A percentile compares a stretch with the other conserved stretches of the same genome.
Conservation (phyloP, 2,329 filamentous ascomycete genomes). For the Clarireedia monteithiana region DNA sequence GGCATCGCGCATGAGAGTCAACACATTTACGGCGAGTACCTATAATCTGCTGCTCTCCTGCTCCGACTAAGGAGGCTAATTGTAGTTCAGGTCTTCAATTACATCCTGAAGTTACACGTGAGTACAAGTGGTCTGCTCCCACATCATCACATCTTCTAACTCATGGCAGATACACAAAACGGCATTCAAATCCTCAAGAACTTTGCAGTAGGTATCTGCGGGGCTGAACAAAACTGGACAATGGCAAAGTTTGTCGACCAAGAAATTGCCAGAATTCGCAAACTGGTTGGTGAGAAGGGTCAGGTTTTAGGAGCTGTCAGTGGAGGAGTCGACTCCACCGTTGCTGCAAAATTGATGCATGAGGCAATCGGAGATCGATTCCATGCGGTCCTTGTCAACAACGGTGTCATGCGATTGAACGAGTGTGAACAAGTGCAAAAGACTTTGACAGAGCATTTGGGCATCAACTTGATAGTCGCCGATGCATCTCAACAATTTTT, state of each 20-base stretch:
- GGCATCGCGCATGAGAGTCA: constrained; percentile 66
- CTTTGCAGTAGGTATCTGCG: constrained; percentile 78
- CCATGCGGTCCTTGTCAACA: constrained; percentile 79
- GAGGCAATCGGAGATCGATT: constrained; percentile 78
- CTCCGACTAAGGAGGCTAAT: neutral
- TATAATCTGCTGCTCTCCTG: neutral
- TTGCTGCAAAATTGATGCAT: constrained; percentile 59
- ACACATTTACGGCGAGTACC: constrained; percentile 55
- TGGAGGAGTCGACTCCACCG: constrained; percentile 11
- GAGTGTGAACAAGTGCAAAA: constrained; percentile 78
- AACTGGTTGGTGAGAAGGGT: constrained; percentile 70
- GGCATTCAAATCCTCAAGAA: constrained; percentile 70
- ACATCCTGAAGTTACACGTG: constrained; percentile 48
- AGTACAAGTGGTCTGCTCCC: neutral
- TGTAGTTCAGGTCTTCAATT: constrained; percentile 9
- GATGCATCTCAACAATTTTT: constrained; percentile 75
- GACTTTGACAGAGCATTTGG: constrained; percentile 68
- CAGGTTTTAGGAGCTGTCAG: constrained; percentile 75
- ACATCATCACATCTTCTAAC: neutral
- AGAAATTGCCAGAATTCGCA: constrained; percentile 73
- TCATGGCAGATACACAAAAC: constrained; percentile 65
- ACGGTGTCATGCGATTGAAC: constrained; percentile 75
- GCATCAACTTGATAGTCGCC: constrained; percentile 84
- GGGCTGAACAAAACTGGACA: constrained; percentile 68
- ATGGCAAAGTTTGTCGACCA: constrained; percentile 79